Evolutionary conservation across 352 stramenopile species (phyloP).

Genomic region (Pythium dissotocum): DNA sequence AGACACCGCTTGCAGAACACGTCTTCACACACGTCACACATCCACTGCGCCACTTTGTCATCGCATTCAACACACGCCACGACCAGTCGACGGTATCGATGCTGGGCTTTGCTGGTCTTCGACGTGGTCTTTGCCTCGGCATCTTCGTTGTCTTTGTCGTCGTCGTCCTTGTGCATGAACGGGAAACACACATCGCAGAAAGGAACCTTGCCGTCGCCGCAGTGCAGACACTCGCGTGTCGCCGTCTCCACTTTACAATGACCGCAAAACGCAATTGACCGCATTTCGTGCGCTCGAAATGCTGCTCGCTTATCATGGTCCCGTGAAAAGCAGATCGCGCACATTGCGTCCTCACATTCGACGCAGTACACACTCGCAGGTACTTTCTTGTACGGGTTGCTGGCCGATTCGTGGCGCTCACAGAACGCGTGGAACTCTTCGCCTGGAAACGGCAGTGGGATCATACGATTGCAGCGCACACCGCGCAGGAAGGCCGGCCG

Average conservation of each 20-base stretch:
- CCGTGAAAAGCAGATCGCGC: conserved; percentile 53
- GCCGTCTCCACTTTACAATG: conserved; percentile 60
- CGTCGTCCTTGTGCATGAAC: conserved; percentile 38
- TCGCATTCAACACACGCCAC: conserved; percentile 71
- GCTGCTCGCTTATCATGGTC: conserved; percentile 55
- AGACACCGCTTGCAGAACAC: conserved; percentile 74
- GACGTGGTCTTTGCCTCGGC: background rate
- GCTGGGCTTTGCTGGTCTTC: conserved; percentile 14
- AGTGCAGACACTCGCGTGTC: conserved; percentile 64
- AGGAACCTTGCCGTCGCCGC: conserved; percentile 59
- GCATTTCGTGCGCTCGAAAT: conserved; percentile 44
- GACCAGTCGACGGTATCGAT: conserved; percentile 51
- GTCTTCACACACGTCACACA: conserved; percentile 60
- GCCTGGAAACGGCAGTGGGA: conserved; percentile 65
- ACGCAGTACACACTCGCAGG: conserved; percentile 60
- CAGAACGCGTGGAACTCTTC: conserved; percentile 73
- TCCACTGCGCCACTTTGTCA: conserved; percentile 60
- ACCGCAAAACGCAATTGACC: conserved; percentile 43
- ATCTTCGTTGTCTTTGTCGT: background rate
- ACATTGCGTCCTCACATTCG: conserved; percentile 76
- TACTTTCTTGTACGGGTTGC: conserved; percentile 23
- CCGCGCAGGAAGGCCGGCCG: conserved; percentile 58
- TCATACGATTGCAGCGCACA: conserved; percentile 43
- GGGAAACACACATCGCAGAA: conserved; percentile 73
- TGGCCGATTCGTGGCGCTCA: conserved; percentile 60